Evolutionary conservation across 306 rosid species (phyloP), one percentile per base, ranked within the genome.

Genomic region (Gynostemma pentaphyllum): DNA sequence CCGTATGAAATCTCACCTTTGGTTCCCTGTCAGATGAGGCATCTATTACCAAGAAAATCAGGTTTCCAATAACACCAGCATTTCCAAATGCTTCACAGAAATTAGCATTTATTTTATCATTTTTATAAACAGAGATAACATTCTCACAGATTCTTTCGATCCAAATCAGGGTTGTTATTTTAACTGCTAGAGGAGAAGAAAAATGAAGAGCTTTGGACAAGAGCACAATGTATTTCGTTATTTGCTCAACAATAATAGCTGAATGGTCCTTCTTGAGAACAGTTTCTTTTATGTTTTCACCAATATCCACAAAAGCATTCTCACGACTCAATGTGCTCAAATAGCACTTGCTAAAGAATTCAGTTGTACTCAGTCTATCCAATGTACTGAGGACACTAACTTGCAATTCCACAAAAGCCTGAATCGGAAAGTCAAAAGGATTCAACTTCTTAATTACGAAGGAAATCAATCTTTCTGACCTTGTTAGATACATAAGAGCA

Each of bases 161-260:
- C 97, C 96, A 87, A 66, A 80, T 84, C 34, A 90, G 79, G 65
- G 76, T 80, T 28, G 68, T 84, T 69, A 78, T 55, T 85, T 87
- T 90, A 72, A 90, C 74, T 40, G 90, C 79, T n/a, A 87, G 78
- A 68, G 96, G 89, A 66, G 97, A 81, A 76, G 89, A 78, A 78
- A 41, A 74, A 45, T 78, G 78, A 46, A 90, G 95, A 52, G 83
- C 89, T 78, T 82, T 90, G 16, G 65, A 77, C 72, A 87, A 65
- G 37, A 83, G 66, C 66, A 68, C 30, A 69, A 73, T 61, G 66
- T 85, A 87, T 77, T 80, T 90, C 63, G 74, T 78, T 51, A 87
- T 70, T 78, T 85, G 77, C 75, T 82, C 91, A 62, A 76, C 67
- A 69, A 80, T 71, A 70, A 76, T 74, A 54, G 70, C 70, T 7